Evolutionary conservation across 345 rosid genomes (phyloP).

Genomic region (Rhizophora apiculata): DNA sequence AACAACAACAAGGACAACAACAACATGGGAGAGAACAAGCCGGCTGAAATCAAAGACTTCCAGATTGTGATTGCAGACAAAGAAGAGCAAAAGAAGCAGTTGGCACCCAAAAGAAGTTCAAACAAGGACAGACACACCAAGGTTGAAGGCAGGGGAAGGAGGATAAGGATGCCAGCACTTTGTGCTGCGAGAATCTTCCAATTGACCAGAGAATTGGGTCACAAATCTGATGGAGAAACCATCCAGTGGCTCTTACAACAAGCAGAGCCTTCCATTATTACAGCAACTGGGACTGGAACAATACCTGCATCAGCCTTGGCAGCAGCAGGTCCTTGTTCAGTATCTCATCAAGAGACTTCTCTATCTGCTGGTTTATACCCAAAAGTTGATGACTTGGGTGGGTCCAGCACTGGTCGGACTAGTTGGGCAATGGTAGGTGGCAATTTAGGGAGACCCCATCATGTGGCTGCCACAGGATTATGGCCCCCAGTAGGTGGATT

Average conservation of each 20-base stretch:
- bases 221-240: conserved; percentile 96
- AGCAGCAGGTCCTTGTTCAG: conserved; percentile 57
- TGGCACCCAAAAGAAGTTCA: conserved; percentile 83
- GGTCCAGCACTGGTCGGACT: conserved; percentile 56
- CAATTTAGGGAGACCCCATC: conserved; percentile 63
- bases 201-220: conserved; percentile 93
- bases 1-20: conserved; percentile 20
- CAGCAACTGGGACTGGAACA: conserved; percentile 91
- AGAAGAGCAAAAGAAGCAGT: conserved; percentile 51
- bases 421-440: conserved; percentile 66
- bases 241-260: conserved; percentile 96
- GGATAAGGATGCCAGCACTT: conserved; percentile 97
- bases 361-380: conserved; percentile 68
- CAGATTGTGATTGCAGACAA: conserved; percentile 72
- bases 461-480: conserved; percentile 47
- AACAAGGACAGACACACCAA: conserved; percentile 96
- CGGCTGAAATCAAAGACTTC: conserved; percentile 67
- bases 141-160: conserved; percentile 90
- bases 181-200: conserved; percentile 98
- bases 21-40: conserved; percentile 45
- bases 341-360: conserved; percentile 61
- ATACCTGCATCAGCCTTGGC: conserved; percentile 94
- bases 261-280: conserved; percentile 87
- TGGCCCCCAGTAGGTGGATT: conserved; percentile 77
- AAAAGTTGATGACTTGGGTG: conserved; percentile 60